These are phyloP conservation scores for Ophiocordyceps sinensis DNA, from an alignment of 2,329 filamentous ascomycete species.

Conservation along the genomic window DNA sequence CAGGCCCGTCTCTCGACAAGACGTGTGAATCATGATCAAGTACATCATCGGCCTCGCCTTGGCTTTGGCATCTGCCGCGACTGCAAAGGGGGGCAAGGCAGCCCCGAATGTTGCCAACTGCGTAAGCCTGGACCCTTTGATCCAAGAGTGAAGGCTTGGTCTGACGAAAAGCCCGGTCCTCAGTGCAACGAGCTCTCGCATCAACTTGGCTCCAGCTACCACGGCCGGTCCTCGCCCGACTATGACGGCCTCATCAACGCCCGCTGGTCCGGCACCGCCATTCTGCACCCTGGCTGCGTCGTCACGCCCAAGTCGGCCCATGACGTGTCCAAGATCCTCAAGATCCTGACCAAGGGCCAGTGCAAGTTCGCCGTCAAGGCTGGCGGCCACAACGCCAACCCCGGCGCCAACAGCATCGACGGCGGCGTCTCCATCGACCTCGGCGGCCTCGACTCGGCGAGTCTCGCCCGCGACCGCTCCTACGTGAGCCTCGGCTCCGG, in stretches of 20 bases:
- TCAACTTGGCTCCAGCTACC: not conserved
- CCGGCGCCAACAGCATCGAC: constrained; percentile 22
- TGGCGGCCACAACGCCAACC: constrained; percentile 30
- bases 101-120: not conserved
- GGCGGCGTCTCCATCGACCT: constrained; percentile 24
- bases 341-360: not conserved
- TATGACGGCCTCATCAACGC: not conserved
- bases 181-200: not conserved
- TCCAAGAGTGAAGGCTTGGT: not conserved
- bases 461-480: constrained; percentile 1
- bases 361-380: constrained; percentile 19
- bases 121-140: not conserved
- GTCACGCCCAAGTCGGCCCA: constrained; percentile 10
- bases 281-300: constrained; percentile 11
- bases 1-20: no score
- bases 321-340: not conserved
- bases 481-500: constrained; percentile 23
- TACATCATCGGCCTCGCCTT: not conserved
- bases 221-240: not conserved
- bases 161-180: not conserved
- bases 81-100: not conserved
- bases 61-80: not conserved
- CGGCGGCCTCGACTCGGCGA: constrained; percentile 13
- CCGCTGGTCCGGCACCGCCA: not conserved
- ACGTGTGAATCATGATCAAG: not conserved